Base-by-base conservation (phyloP, 345 rosid species). In the Eucalyptus lansdowneana region DNA sequence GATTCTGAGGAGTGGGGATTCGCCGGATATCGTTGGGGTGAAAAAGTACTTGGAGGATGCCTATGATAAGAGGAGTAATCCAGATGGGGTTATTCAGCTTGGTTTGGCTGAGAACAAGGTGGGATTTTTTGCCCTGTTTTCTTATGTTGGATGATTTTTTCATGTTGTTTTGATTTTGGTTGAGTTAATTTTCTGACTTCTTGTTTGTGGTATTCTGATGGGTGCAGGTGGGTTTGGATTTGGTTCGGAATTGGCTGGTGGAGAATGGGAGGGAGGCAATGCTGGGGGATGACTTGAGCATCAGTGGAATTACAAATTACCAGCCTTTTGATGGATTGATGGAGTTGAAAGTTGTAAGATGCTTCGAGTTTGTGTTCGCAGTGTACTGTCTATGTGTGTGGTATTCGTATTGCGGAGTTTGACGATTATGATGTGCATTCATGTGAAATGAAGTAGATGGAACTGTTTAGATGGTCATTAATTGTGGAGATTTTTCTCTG, bases 41-140 rank as follows among this genome's bases (percentile, higher is more conserved):
- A 95, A 86, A 91, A 94, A 93, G 91, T 96, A 91, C 15, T 90
- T 81, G 90, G 98, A 95, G 60, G 99, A 97, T 91, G 96, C 95
- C 19, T 97, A 96, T 88, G 95, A 97, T 87, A 96, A 92, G 76
- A 62, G 86, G 90, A 92, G 60, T 80, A 95, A 96, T 88, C 98
- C 99, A 76, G 92, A 91, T 88, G 99, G 99, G 87, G 90, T 97
- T 67, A 92, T 97, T 86, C 97, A 97, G 89, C 97, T 97, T 44
- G 98, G 99, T 81, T 89, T 93, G 88, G 93, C 93, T n/a, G 94
- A 94, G 88, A 97, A 96, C 95, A 95, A 89, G 92, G 98, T 90
- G 88, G 50, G 81, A n/a, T 22, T 44, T 72, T 80, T 49, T 6
- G 42, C 86, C 29, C 80, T 87, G 50, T 87, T 47, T 31, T 87